Evolutionary conservation across 208 protist genomes (phyloP), one percentile per base, ranked within the genome.

Genomic region (Acanthamoeba culbertsoni): DNA sequence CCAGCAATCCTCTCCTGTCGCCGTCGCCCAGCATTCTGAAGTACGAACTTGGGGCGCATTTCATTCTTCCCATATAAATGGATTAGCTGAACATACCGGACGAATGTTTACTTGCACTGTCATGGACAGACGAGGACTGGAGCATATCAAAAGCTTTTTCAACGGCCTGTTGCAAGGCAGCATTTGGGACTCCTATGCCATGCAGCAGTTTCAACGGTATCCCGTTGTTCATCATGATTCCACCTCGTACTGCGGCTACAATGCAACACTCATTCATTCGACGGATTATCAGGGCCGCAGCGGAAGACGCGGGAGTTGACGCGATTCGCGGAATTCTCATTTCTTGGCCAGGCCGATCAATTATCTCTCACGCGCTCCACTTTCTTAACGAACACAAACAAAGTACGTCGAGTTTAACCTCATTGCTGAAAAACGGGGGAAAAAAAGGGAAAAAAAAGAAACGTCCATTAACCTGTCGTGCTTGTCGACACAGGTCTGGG

Each of bases 301-400:
- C 31, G 23, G 65, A 75, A 5, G 65, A 75, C 28, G 65, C 33
- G 7, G 65, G 65, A 20, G 65, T 75, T n/a, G 65, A 75, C 33
- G 65, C 65, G 33, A 75, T 75, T 43, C 65, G 65, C 37, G 65
- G 28, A 7, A 75, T 75, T 75, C 65, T 75, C 5, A 75, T 42
- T 18, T 86, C 75, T 7, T 86, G 75, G 75, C 75, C 75, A 12
- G 75, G 75, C 18, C 42, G 48, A 10, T 28, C n/a, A 2, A 51
- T 86, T 28, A 51, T 86, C 14, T 86, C 75, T 6, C 75, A 86
- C 75, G 42, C 75, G 7, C 48, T 86, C 46, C 75, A 59, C 6
- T 86, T 86, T 18, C 75, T 86, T 10, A 18, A 7, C 37, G 75
- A 86, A 18, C 48, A 62, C 48, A 86, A 86, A 55, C 75, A 86